Evolutionary conservation across 139 green algal species (phyloP).

Genomic region (Chlamydomonas sphaeroides): DNA sequence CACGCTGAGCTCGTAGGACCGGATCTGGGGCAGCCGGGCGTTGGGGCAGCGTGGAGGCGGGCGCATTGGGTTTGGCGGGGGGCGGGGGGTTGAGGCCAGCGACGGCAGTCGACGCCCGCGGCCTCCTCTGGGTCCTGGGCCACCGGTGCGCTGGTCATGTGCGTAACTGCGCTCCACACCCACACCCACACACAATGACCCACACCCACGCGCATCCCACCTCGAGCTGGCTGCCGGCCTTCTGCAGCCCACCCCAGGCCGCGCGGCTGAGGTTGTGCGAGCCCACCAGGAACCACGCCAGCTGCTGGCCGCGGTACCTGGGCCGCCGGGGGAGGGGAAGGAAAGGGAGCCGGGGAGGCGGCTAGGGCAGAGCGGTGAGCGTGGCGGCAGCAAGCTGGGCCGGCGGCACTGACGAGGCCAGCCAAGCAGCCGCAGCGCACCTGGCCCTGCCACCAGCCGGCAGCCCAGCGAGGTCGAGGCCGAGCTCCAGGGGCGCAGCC

Average conservation of each 20-base stretch:
- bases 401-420: too few species aligned
- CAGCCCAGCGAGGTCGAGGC: too few species aligned
- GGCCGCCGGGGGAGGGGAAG: too few species aligned
- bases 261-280: constrained; percentile 88
- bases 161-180: not conserved
- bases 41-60: too few species aligned
- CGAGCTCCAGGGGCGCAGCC: too few species aligned
- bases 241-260: constrained; percentile 84
- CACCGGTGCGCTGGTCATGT: too few species aligned
- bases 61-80: not conserved
- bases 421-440: too few species aligned
- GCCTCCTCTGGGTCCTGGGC: too few species aligned
- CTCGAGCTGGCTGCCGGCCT: constrained; percentile 65
- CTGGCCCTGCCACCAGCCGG: too few species aligned
- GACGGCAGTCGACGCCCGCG: too few species aligned
- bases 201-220: not conserved
- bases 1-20: constrained; percentile 85
- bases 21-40: constrained; percentile 33
- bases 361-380: not conserved
- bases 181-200: not conserved
- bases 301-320: constrained; percentile 43
- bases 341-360: not conserved
- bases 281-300: constrained; percentile 76
- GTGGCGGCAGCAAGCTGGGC: too few species aligned
- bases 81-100: not conserved